Evolutionary conservation across 495 filamentous ascomycete genomes (phyloP).

Genomic region (Podospora anserina): DNA sequence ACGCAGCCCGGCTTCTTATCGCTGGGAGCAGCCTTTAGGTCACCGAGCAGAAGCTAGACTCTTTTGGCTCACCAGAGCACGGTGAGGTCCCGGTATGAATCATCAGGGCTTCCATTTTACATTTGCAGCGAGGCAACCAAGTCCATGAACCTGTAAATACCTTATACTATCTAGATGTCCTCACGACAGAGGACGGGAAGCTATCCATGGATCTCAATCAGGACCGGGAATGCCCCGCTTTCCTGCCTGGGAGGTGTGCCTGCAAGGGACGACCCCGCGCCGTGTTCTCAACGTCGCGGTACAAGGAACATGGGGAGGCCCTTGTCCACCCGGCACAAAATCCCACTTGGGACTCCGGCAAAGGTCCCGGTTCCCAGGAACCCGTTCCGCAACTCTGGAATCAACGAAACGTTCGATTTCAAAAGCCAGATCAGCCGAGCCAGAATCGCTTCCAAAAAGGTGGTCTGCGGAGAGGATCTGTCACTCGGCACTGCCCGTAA

Average conservation of each 20-base stretch:
- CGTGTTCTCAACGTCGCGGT: conserved; percentile 4
- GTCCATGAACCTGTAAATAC: too few species aligned
- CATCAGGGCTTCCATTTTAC: background rate
- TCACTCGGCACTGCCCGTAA: background rate
- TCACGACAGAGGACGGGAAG: background rate
- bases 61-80: background rate
- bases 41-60: background rate
- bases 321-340: conserved; percentile 3
- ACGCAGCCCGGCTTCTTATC: background rate
- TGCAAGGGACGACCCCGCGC: conserved; percentile 16
- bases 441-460: background rate
- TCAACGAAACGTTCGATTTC: conserved; percentile 29
- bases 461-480: background rate
- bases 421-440: conserved; percentile 27
- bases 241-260: conserved; percentile 7
- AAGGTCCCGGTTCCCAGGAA: conserved; percentile 15
- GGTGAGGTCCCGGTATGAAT: background rate
- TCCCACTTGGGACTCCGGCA: conserved; percentile 12
- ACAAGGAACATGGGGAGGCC: conserved; percentile 1
- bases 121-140: background rate
- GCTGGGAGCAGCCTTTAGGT: background rate
- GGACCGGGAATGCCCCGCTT: background rate
- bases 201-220: background rate
- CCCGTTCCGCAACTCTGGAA: conserved; percentile 17
- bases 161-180: background rate